These are phyloP conservation scores for Centella asiatica DNA, from an alignment of 129 eudicot genomes.

Conservation along the genomic window DNA sequence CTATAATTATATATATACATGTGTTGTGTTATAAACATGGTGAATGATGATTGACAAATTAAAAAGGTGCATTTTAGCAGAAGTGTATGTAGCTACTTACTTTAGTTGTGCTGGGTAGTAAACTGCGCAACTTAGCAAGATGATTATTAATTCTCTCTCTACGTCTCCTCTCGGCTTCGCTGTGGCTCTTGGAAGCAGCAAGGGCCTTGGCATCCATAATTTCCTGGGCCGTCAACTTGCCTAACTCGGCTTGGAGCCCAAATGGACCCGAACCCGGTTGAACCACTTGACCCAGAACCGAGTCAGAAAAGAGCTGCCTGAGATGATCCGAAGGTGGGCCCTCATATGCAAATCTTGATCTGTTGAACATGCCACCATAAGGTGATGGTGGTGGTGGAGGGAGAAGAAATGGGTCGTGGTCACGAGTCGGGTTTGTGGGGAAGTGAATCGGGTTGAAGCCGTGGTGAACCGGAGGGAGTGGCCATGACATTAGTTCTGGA, in stretches of 20 bases:
- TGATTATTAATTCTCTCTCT: slow-evolving; percentile 93
- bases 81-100: slow-evolving; percentile 25
- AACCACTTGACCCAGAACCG: slow-evolving; percentile 42
- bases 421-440: slow-evolving; percentile 30
- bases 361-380: slow-evolving; percentile 50
- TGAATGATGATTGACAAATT: too few relatives aligned
- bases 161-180: slow-evolving; percentile 86
- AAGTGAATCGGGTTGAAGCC: slow-evolving; percentile 41
- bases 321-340: slow-evolving; percentile 29
- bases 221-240: slow-evolving; percentile 86
- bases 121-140: slow-evolving; percentile 79
- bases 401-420: slow-evolving; percentile 57
- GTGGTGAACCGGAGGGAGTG: slow-evolving; percentile 29
- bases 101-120: slow-evolving; percentile 81
- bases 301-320: slow-evolving; percentile 47
- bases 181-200: slow-evolving; percentile 94
- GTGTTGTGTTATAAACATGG: too few relatives aligned
- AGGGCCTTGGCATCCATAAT: slow-evolving; percentile 97
- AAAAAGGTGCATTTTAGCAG: too few relatives aligned
- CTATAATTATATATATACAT: too few relatives aligned
- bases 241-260: slow-evolving; percentile 70
- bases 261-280: slow-evolving; percentile 64
- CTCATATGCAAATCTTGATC: slow-evolving; percentile 46
- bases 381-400: slow-evolving; percentile 45
- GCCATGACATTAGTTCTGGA: slow-evolving; percentile 66